Base-by-base conservation (phyloP, 495 filamentous ascomycete genomes). In the Trichoderma gamsii region DNA sequence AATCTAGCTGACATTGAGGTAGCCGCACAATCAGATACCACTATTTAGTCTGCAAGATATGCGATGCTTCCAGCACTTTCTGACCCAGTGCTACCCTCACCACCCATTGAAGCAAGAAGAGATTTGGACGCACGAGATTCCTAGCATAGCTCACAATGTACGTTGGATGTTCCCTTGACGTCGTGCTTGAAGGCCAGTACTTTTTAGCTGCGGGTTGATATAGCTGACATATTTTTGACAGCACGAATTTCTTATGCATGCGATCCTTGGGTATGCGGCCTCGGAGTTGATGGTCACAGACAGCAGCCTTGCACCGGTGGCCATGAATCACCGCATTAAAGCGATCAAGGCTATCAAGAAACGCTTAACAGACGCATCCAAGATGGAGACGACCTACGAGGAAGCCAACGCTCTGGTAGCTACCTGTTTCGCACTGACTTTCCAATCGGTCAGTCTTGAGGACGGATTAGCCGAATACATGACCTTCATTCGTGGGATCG, bases 401-500 rank as follows among this genome's bases (percentile, higher is more conserved):
- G 79, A 82, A 69, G 79, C 78, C 38, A 83, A 83, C 69, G 81
- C 79, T 5, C 75, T 82, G 18, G 76, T 89, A 63, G 87, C 86
- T 18, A 85, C 87, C 1, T 86, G 84, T 69, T 84, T 85, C 69
- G 80, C 84, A 0, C 80, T 89, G 2, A 81, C 82, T 4, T 89
- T 87, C 77, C 86, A 89, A 72, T 84, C 84, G 0, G 80, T 82
- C 59, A 76, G 83, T 67, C 81, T 88, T 64, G 77, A 81, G 41
- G 87, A 89, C 75, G 86, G 87, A 15, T 76, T 89, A 67, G 74
- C 77, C 35, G 86, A 89, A 71, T 90, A 85, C 72, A 82, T 87
- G 76, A 84, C 86, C 13, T 88, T 89, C 74, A 81, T 86, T 46
- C 79, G 86, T 35, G 87, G 86, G 23, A 82, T 85, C 69, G 73